Evolutionary conservation across 2,329 filamentous ascomycete genomes (phyloP), one percentile per base, ranked within the genome.

Genomic region (Penicillium brevicompactum): DNA sequence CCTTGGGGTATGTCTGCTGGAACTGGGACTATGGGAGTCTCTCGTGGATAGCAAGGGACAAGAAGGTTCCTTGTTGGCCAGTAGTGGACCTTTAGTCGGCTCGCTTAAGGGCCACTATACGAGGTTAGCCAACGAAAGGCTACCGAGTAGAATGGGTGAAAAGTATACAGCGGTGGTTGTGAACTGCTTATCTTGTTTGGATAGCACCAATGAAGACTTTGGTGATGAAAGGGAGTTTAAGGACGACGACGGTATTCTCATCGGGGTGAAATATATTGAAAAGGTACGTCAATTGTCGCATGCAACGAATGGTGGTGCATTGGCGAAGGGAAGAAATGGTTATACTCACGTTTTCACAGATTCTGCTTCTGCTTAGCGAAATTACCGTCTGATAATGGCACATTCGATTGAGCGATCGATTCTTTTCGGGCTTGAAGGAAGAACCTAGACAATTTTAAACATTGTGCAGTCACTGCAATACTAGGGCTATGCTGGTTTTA

Each of bases 141-240:
- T 49, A 4, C 46, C 46, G 16, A 21, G 5, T 3, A 24, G 16
- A 11, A 59, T 59, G 57, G 57, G 53, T 4, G 38, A 27, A 2
- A 66, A 51, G 32, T 76, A 74, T 46, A 55, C 67, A 5, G 45
- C 63, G 5, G 51, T 74, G 2, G 73, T 74, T 0, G 54, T 67
- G 5, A 69, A 66, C 5, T 76, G 74, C n/a, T 56, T 76, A 16
- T 73, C 70, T 0, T 75, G 72, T 34, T 48, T 75, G 13, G 73
- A 74, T 48, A 32, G 58, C 4, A 64, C 61, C 1, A 72, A 69
- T 21, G 51, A 58, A 3, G 68, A 67, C 13, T 72, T 73, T 61
- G 66, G 62, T 0, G 63, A 70, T 18, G 63, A 67, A 24, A 50
- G 55, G 13, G 66, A 69, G 14, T 63, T 70, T 31, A 48, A 62